These are phyloP conservation scores for Saccharum hybrid DNA, from an alignment of 202 grass and related monocot genomes.

Conservation along the genomic window DNA sequence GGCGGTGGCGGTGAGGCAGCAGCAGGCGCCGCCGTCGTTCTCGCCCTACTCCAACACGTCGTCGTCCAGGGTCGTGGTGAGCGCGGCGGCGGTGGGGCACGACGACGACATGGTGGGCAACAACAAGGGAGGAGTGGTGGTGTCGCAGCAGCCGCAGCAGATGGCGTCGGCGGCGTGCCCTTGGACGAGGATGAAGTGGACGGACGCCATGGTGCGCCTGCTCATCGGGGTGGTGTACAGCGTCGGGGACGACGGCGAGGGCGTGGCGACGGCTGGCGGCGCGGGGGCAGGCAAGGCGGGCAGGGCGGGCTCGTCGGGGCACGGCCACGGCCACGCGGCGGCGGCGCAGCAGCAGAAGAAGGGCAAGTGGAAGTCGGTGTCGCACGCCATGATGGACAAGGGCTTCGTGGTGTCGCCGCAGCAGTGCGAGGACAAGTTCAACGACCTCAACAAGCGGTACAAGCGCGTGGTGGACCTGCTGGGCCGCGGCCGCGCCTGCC, in stretches of 20 bases:
- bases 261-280: background rate
- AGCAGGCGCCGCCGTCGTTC: slow-evolving; percentile 33
- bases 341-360: slow-evolving; percentile 72
- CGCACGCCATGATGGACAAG: slow-evolving; percentile 71
- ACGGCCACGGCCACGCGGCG: slow-evolving; percentile 8
- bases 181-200: slow-evolving; percentile 94
- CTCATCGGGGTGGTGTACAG: slow-evolving; percentile 69
- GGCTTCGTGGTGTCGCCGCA: slow-evolving; percentile 78
- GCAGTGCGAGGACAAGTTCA: slow-evolving; percentile 97
- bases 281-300: slow-evolving; percentile 10
- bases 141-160: slow-evolving; percentile 17
- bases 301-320: slow-evolving; percentile 34
- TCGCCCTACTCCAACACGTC: slow-evolving; percentile 44
- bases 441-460: slow-evolving; percentile 92
- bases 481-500: slow-evolving; percentile 72
- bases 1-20: slow-evolving; percentile 26
- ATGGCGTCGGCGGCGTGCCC: slow-evolving; percentile 40
- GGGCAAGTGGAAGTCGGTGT: slow-evolving; percentile 92
- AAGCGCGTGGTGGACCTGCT: slow-evolving; percentile 86
- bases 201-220: slow-evolving; percentile 73
- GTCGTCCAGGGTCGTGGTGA: slow-evolving; percentile 36
- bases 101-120: slow-evolving; percentile 46
- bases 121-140: slow-evolving; percentile 25
- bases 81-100: slow-evolving; percentile 10
- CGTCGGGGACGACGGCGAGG: slow-evolving; percentile 68